Evolutionary conservation across 163 green algal species (phyloP).

Genomic region (Scenedesmus sp.): DNA sequence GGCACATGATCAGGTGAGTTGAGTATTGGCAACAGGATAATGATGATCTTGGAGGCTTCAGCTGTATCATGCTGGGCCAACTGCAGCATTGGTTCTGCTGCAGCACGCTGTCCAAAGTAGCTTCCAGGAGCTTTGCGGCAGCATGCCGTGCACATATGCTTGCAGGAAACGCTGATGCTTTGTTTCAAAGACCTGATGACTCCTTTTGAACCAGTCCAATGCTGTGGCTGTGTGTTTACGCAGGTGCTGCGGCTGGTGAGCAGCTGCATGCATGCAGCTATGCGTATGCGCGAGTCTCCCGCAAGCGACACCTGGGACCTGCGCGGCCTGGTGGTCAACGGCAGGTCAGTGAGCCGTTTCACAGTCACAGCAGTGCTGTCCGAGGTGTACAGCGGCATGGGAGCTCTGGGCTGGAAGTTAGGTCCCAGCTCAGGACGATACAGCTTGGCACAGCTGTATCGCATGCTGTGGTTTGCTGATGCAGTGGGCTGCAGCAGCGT

Average conservation of each 20-base stretch:
- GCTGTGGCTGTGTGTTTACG: too few relatives aligned
- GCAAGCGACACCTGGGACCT: constrained; percentile 9
- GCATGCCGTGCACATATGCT: too few relatives aligned
- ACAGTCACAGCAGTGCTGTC: neutral
- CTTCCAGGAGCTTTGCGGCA: too few relatives aligned
- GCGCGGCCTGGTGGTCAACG: neutral
- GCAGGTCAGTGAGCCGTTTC: neutral
- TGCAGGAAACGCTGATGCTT: too few relatives aligned
- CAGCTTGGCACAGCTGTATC: neutral
- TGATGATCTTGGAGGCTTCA: too few relatives aligned
- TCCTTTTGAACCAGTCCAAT: too few relatives aligned
- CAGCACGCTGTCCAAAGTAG: too few relatives aligned
- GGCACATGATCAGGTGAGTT: neutral
- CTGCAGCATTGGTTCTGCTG: too few relatives aligned
- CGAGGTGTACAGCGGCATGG: neutral
- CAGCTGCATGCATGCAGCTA: too few relatives aligned
- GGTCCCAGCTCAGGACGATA: neutral
- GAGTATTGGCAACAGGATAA: too few relatives aligned
- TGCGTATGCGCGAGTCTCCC: neutral
- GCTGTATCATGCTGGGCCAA: too few relatives aligned
- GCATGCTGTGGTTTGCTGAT: neutral
- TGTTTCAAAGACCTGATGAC: too few relatives aligned
- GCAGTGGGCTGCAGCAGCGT: neutral
- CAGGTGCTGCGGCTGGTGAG: neutral
- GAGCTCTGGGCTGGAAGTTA: neutral